Base-by-base conservation (phyloP, 306 rosid genomes). In the Quercus alba region DNA sequence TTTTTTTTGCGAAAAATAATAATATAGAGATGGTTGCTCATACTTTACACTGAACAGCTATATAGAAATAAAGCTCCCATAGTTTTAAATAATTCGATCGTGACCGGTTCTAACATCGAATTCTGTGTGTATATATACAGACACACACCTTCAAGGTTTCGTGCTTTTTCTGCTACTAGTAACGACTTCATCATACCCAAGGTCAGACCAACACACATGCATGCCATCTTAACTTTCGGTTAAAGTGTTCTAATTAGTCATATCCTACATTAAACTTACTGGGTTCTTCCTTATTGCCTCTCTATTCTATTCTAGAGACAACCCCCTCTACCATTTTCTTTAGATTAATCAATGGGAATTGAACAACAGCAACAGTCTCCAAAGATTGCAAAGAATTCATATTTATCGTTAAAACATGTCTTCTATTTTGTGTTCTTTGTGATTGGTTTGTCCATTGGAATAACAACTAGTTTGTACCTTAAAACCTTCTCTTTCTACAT, bases 401-500 rank as follows among this genome's bases (percentile, higher is more conserved):
- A 33, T 35, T 51, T 76, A 38, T 87, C 38, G 1, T 84, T 71
- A 1, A 7, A 55, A 57, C 75, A 59, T 26, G 75, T 78, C 72
- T 68, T 81, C 54, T 80, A 74, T 68, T 76, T 78, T 25, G 73
- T 88, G 15, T 78, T 88, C 69, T 84, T 87, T 31, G 63, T 84
- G 9, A 75, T 88, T 18, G 92, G 91, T 30, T 56, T 88, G 72
- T 90, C 85, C 35, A 3, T 87, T 52, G 92, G 89, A 35, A 59
- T 89, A 51, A 75, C 85, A 25, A 2, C 87, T 38, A 78, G 82
- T 67, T 54, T 88, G 10, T 77, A 80, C 81, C 56, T 41, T n/a
- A 85, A 71, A 62, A 78, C 69, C 78, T 75, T 82, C 70, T 28
- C 77, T 2, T 75, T 83, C 46, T 44, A 44, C 7, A 19, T 79